Evolutionary conservation across 2,329 filamentous ascomycete species (phyloP), one percentile per base, ranked within the genome.

Genomic region (Ophiocordyceps robertsii): DNA sequence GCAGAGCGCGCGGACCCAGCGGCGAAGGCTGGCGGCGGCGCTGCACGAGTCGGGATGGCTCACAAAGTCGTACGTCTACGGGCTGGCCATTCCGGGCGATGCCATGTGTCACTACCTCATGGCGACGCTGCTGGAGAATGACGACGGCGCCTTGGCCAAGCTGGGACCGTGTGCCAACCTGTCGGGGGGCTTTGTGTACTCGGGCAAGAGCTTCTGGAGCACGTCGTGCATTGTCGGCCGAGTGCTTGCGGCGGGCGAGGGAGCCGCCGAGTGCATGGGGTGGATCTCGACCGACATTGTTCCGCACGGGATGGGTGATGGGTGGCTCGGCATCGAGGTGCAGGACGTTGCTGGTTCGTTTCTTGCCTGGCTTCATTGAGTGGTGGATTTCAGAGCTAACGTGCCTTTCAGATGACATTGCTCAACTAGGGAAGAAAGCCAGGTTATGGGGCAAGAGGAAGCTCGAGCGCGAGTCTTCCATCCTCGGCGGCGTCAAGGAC

Each of bases 131-230:
- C 57, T 83, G 6, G 80, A 83, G 51, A 79, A 76, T 45, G 78
- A 83, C 47, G 63, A 66, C n/a, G 63, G 69, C 19, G 79, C 77
- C 2, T 66, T 82, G 49, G 57, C 60, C n/a, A 70, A 57, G 39
- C 59, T 83, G 9, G 79, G 79, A 0, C 67, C 74, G 1, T 69
- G 75, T 52, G 76, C 77, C 4, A 79, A 78, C 47, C 59, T 83
- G 1, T 78, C 75, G 37, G 74, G 75, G 14, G 79, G 80, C 0
- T 82, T 83, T 47, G 66, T 80, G 3, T 82, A 81, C 51, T 60
- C 58, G 5, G 69, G 69, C 2, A 79, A 75, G 62, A 82, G 77
- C 47, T 83, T 82, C 55, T 83, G 79, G 79, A 82, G 77, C 57
- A 80, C 74, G 1, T 68, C 72, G 12, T 82, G 77, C 53, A 67